Conservation (phyloP, 495 filamentous ascomycete genomes). For the Diplogelasinospora grovesii region DNA sequence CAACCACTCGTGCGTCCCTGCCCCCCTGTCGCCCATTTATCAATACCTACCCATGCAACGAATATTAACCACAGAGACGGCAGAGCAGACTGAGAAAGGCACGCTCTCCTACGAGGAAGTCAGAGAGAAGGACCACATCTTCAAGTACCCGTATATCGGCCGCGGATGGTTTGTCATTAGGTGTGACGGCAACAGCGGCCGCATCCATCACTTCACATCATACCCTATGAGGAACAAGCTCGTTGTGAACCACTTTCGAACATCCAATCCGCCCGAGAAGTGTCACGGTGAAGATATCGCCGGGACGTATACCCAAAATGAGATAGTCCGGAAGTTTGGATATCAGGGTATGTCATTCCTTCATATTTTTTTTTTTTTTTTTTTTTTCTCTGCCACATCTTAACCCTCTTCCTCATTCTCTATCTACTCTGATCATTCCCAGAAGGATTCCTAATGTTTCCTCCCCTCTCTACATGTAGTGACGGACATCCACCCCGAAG, state of each 20-base stretch:
- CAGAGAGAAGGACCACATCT: constrained; percentile 2
- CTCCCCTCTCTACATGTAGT: too few species aligned
- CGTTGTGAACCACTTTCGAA: background rate
- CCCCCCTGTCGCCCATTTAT: too few species aligned
- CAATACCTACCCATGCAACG: too few species aligned
- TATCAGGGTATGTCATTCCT: constrained; percentile 9
- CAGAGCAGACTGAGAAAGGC: constrained; percentile 1
- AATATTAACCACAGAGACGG: too few species aligned
- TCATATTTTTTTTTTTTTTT: too few species aligned
- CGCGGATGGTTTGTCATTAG: background rate
- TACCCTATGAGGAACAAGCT: background rate
- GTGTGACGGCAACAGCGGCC: background rate
- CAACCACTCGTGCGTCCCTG: too few species aligned
- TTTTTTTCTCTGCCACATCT: too few species aligned
- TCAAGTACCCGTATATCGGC: background rate
- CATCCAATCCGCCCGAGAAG: background rate
- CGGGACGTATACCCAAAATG: background rate
- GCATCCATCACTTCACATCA: background rate
- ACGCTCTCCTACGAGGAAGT: background rate
- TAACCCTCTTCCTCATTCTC: too few species aligned
- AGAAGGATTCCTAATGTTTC: too few species aligned
- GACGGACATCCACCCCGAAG: too few species aligned
- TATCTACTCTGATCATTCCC: too few species aligned
- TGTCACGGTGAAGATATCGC: background rate
- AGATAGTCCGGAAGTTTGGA: constrained; percentile 4